Evolutionary conservation across 2,329 filamentous ascomycete genomes (phyloP).

Genomic region (Ampelomyces quisqualis): DNA sequence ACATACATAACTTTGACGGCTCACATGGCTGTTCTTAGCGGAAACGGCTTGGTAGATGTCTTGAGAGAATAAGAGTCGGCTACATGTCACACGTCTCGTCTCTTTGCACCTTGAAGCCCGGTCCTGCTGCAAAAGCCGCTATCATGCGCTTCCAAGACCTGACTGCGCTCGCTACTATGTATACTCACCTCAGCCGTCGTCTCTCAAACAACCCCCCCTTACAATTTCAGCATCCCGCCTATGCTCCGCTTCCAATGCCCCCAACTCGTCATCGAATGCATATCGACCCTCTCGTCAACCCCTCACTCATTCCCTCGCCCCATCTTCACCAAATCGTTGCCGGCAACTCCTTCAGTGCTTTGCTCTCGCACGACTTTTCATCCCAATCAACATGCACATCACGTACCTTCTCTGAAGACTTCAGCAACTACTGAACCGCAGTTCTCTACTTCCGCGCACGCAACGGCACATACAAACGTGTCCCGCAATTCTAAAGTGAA

Average conservation of each 20-base stretch:
- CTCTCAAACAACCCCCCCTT: background rate
- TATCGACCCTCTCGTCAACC: conserved; percentile 29
- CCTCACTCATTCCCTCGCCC: conserved; percentile 22
- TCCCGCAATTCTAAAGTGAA: conserved; percentile 20
- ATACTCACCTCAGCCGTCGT: too few relatives aligned
- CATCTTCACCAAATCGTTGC: conserved; percentile 28
- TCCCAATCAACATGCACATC: conserved; percentile 42
- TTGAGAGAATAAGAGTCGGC: too few relatives aligned
- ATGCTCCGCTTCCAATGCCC: conserved; percentile 30
- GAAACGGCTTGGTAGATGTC: too few relatives aligned
- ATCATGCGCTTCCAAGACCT: too few relatives aligned
- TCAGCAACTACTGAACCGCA: conserved; percentile 37
- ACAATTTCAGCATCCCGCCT: conserved; percentile 3
- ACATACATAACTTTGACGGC: too few relatives aligned
- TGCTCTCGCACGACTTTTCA: conserved; percentile 18
- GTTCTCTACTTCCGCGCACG: conserved; percentile 29
- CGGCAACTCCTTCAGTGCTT: conserved; percentile 26
- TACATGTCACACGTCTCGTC: too few relatives aligned
- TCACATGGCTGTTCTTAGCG: background rate
- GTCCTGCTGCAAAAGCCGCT: too few relatives aligned
- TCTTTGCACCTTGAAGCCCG: too few relatives aligned
- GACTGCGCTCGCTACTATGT: too few relatives aligned
- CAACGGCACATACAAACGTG: conserved; percentile 34
- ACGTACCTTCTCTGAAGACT: conserved; percentile 33
- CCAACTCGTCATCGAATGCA: conserved; percentile 27